A percentile compares a stretch with the other conserved stretches of the same genome.
phyloP scores from a whole-genome alignment of 108 stramenopile species.

The Ochromonas danica region DNA sequence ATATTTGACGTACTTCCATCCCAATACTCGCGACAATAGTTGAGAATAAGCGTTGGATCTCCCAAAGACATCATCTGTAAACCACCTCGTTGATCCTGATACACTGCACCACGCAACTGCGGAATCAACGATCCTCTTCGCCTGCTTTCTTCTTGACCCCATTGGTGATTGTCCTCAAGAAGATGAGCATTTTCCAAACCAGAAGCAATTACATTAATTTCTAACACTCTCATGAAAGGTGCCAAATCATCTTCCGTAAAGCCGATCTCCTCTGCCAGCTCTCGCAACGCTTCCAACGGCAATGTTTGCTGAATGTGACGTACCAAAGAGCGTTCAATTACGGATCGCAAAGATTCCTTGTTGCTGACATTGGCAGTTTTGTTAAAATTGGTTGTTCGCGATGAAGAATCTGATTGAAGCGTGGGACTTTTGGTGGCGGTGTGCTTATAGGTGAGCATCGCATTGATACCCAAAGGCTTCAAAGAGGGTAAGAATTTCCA shows the following conservation, averaged over 20 bases:
- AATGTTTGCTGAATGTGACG: neutral
- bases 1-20: constrained; percentile 62
- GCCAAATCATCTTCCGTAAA: neutral
- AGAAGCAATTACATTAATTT: constrained; percentile 22
- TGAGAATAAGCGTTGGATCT: constrained; percentile 71
- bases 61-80: constrained; percentile 40
- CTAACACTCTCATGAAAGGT: neutral
- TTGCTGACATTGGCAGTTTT: neutral
- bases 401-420: neutral
- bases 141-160: constrained; percentile 31
- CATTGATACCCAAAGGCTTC: constrained; percentile 78
- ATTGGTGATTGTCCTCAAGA: constrained; percentile 3
- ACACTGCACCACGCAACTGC: neutral
- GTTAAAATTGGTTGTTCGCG: neutral
- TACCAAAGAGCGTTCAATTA: neutral
- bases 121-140: constrained; percentile 23
- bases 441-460: constrained; percentile 60
- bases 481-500: constrained; percentile 76
- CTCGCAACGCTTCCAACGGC: neutral
- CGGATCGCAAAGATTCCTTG: neutral
- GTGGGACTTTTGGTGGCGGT: constrained; percentile 28
- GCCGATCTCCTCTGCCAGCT: constrained; percentile 29
- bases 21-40: constrained; percentile 68
- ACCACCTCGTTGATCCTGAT: constrained; percentile 10
- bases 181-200: neutral